Percentiles rank a stretch among this genome's conserved stretches.
phyloP scores from a whole-genome alignment of 2,329 filamentous ascomycete species.

The Cladophialophora bantiana region DNA sequence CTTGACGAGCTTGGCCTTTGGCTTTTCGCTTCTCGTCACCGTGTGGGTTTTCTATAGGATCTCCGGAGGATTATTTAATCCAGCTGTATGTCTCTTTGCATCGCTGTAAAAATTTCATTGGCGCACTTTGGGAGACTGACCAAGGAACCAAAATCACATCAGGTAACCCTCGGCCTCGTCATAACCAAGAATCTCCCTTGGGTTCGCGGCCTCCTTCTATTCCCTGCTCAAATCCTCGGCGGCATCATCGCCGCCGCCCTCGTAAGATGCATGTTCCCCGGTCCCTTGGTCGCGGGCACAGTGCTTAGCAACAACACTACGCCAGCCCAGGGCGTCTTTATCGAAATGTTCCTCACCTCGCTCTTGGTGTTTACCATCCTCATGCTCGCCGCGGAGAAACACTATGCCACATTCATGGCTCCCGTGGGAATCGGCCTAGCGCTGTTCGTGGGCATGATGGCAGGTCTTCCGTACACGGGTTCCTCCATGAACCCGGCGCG shows the following conservation, averaged over 20 bases:
- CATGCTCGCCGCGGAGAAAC: conserved; percentile 76
- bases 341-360: conserved; percentile 71
- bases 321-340: conserved; percentile 66
- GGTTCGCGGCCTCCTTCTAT: conserved; percentile 59
- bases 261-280: conserved; percentile 64
- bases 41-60: conserved; percentile 63
- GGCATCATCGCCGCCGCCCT: conserved; percentile 68
- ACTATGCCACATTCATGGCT: conserved; percentile 73
- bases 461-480: conserved; percentile 56
- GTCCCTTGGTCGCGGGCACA: conserved; percentile 61
- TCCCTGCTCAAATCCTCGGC: conserved; percentile 64
- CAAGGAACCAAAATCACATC: not conserved
- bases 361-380: conserved; percentile 70
- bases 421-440: conserved; percentile 75
- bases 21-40: conserved; percentile 57
- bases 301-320: conserved; percentile 59
- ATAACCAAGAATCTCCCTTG: conserved; percentile 63
- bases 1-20: conserved; percentile 49
- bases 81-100: conserved; percentile 48
- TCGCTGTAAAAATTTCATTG: not conserved
- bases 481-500: conserved; percentile 57
- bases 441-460: conserved; percentile 63
- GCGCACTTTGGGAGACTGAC: not conserved
- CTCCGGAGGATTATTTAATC: conserved; percentile 60
- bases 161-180: conserved; percentile 64